Percentiles rank a stretch among this genome's conserved stretches.
Evolutionary conservation across 2,329 filamentous ascomycete genomes (phyloP).

Genomic region (Colletotrichum limetticola): DNA sequence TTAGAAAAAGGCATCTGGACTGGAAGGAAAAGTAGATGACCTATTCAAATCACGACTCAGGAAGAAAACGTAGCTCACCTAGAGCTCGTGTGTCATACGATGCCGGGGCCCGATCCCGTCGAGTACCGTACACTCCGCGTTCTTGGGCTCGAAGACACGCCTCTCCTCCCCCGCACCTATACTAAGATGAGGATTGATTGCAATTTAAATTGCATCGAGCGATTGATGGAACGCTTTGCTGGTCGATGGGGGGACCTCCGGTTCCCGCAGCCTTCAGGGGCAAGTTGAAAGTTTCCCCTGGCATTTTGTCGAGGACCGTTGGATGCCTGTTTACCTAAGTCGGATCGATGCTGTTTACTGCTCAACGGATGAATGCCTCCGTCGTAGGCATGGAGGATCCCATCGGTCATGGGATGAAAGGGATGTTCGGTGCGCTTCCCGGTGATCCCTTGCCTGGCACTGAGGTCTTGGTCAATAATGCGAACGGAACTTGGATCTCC

Average conservation of each 20-base stretch:
- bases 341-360: background rate
- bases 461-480: background rate
- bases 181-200: background rate
- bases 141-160: background rate
- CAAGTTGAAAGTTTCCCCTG: background rate
- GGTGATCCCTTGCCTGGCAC: background rate
- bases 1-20: background rate
- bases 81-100: background rate
- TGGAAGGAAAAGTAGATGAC: background rate
- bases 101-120: background rate
- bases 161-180: background rate
- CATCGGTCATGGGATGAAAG: background rate
- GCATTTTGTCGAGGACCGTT: background rate
- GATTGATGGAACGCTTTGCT: background rate
- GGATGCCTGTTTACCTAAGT: background rate
- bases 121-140: background rate
- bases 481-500: slow-evolving; percentile 9
- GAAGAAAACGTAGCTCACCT: background rate
- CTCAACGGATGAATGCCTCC: slow-evolving; percentile 8
- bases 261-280: no score
- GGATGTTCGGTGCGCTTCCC: background rate
- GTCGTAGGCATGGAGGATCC: background rate
- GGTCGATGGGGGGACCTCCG: background rate
- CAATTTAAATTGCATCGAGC: background rate
- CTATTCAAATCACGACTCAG: background rate